Percentiles rank a stretch among this genome's conserved stretches.
Evolutionary conservation across 1,139 yeast species (phyloP).

Genomic region (Candida sanyaensis): DNA sequence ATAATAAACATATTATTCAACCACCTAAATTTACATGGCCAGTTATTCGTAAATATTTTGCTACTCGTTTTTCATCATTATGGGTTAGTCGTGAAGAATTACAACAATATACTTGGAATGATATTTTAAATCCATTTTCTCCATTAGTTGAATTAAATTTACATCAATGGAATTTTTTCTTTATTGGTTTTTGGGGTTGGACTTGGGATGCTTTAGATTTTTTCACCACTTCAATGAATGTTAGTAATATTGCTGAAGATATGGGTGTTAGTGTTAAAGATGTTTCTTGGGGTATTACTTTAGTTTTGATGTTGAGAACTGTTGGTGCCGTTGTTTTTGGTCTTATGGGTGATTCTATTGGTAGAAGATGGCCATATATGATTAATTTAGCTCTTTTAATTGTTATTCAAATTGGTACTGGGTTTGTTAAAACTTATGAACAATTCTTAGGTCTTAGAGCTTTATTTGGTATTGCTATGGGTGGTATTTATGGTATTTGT

Average conservation of each 20-base stretch:
- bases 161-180: constrained; percentile 39
- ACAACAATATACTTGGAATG: constrained; percentile 25
- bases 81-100: constrained; percentile 34
- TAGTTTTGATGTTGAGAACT: constrained; percentile 47
- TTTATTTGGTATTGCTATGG: constrained; percentile 46
- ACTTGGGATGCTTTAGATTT: constrained; percentile 49
- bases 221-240: constrained; percentile 39
- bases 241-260: constrained; percentile 28
- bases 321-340: constrained; percentile 45
- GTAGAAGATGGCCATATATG: constrained; percentile 42
- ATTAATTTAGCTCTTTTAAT: constrained; percentile 30
- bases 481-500: constrained; percentile 42
- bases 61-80: constrained; percentile 32
- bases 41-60: constrained; percentile 27
- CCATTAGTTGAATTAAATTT: constrained; percentile 29
- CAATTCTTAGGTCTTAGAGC: constrained; percentile 45
- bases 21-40: constrained; percentile 32
- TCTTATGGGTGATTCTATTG: constrained; percentile 35
- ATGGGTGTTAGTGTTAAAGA: constrained; percentile 28
- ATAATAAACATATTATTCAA: constrained; percentile 32
- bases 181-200: constrained; percentile 40
- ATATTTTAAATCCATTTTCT: constrained; percentile 37
- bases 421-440: constrained; percentile 37
- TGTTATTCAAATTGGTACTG: constrained; percentile 42
- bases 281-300: constrained; percentile 46